Evolutionary conservation across 2,329 filamentous ascomycete genomes (phyloP), one percentile per base, ranked within the genome.

Genomic region (Stachybotrys chartarum): DNA sequence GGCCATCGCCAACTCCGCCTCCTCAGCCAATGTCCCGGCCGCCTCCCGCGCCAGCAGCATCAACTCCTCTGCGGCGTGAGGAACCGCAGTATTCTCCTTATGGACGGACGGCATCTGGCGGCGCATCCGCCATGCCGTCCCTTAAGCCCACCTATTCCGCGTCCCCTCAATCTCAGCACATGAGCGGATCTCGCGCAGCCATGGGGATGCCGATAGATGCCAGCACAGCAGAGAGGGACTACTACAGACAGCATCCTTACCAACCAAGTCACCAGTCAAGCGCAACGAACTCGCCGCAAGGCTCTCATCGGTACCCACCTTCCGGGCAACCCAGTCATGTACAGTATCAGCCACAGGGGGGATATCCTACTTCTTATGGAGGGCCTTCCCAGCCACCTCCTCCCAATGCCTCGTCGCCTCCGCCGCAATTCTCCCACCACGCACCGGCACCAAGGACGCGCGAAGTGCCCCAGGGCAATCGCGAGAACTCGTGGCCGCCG

Each of bases 381-480:
- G 65, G 66, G 10, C 59, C 63, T 47, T 59, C 64, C 6, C 74
- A 73, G 44, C 62, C 70, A 35, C 62, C 68, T 5, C 63, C 70
- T 35, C 62, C 68, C 4, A 76, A 76, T 60, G 71, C 72, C 24
- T 73, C 75, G n/a, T 79, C 80, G 7, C 76, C 80, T n/a, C 74
- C 78, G n/a, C 75, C 78, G 18, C 81, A 83, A 59, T 84, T 84
- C 55, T 70, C 75, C 1, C 66, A 72, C 10, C 80, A 83, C 62
- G 70, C 72, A n/a, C 62, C 74, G 24, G 65, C 70, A 14, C 64
- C 76, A 12, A 72, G 76, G 31, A 68, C 72, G 11, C 74, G 78
- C 18, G 79, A 82, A 50, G 59, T 67, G 16, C 63, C 75, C 0
- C 70, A 62, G 53, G 65, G 56, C 66, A 72, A 74, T 47, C 67